Conservation (phyloP, 495 filamentous ascomycete species). For the Ramalina peruviana region DNA sequence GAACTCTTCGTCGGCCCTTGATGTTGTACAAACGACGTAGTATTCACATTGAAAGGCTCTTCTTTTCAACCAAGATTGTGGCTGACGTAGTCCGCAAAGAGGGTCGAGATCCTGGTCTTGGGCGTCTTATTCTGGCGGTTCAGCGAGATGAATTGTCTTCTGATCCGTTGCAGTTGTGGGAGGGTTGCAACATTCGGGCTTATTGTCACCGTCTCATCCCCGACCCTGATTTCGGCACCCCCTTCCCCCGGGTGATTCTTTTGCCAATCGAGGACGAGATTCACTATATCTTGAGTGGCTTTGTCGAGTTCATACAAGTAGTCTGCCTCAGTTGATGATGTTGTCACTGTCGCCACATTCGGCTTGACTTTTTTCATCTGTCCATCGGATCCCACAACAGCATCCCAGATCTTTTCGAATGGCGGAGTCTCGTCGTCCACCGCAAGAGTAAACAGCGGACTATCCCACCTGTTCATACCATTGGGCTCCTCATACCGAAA, state of each 20-base stretch:
- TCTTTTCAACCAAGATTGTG: slow-evolving; percentile 20
- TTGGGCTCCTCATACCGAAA: slow-evolving; percentile 96
- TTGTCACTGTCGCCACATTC: slow-evolving; percentile 68
- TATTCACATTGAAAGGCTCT: no score
- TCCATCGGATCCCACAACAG: slow-evolving; percentile 36
- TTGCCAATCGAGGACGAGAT: slow-evolving; percentile 59
- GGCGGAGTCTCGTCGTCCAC: slow-evolving; percentile 61
- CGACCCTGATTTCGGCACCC: slow-evolving; percentile 33
- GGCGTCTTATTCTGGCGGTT: slow-evolving; percentile 46
- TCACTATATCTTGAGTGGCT: slow-evolving; percentile 68
- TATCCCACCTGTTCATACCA: slow-evolving; percentile 89
- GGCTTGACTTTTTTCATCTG: slow-evolving; percentile 43
- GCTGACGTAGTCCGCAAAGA: slow-evolving; percentile 66
- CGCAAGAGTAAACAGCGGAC: slow-evolving; percentile 79
- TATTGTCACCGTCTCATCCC: slow-evolving; percentile 24
- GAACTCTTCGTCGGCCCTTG: no score
- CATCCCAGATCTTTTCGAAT: slow-evolving; percentile 65
- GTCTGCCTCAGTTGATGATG: slow-evolving; percentile 53
- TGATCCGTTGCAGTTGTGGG: slow-evolving; percentile 66
- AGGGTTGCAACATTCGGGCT: slow-evolving; percentile 31
- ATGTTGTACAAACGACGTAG: no score
- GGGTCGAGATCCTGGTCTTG: slow-evolving; percentile 45
- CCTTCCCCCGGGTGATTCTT: slow-evolving; percentile 49
- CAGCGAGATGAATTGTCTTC: slow-evolving; percentile 74
- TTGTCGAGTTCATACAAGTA: slow-evolving; percentile 80